Evolutionary conservation across 768 basidiomycete genomes (phyloP), one percentile per base, ranked within the genome.

Genomic region (Pisolithus albus): DNA sequence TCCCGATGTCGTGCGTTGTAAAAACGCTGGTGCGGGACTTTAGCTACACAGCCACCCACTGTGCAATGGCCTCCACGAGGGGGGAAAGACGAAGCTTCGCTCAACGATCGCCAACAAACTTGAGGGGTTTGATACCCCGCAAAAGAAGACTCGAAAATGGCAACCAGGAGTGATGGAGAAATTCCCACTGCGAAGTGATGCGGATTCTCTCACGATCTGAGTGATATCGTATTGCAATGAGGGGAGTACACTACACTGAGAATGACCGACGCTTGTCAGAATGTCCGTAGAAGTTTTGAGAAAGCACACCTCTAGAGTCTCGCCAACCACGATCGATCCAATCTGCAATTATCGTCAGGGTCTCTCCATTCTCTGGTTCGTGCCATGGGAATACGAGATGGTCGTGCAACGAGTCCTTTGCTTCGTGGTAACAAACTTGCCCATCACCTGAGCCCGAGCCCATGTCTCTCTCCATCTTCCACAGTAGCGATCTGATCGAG

Each of bases 281-380:
- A 34, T 15, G 11, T 13, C 13, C 13, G 34, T 13, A 34, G 4
- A 34, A 34, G 4, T 15, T 32, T 19, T n/a, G 32, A n/a, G 18
- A 47, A 10, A 36, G 6, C 32, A 32, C 46, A 47, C 46, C 18
- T 23, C 13, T n/a, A 6, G n/a, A 21, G 30, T 34, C 15, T 18
- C 18, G n/a, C 46, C 30, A 32, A 11, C 46, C 46, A n/a, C 23
- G n/a, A 6, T 63, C 57, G 18, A 64, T 43, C 81, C 82, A 84
- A 30, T 70, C 62, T 9, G 75, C 76, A 38, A 84, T 78, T 21
- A 61, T 73, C 53, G 67, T 66, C 26, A 80, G 60, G 1, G 79
- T 76, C 48, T 76, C 61, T 4, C 69, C 72, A 41, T 77, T 69
- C 64, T 83, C 81, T 1, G 82, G 81, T 51, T 84, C 80, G 56